Conservation (phyloP, 257 asterid species). For the Cynanchum wilfordii region DNA sequence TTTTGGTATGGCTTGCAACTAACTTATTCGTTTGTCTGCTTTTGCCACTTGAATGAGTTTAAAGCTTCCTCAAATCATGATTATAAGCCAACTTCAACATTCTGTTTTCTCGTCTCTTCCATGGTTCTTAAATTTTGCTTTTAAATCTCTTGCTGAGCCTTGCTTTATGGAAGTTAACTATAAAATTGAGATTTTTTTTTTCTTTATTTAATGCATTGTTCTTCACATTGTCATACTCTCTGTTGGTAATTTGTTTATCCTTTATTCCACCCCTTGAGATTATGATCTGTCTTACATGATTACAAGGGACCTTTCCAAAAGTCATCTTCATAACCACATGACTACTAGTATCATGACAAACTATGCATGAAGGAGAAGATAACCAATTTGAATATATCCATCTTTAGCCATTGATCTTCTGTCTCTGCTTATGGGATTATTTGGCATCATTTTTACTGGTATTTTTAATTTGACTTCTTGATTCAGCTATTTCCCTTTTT, state of each 20-base stretch:
- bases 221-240: neutral
- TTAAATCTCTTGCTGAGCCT: neutral
- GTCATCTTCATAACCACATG: neutral
- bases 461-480: neutral
- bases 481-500: neutral
- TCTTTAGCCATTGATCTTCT: neutral
- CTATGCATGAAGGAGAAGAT: neutral
- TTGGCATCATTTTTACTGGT: neutral
- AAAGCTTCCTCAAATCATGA: constrained; percentile 1
- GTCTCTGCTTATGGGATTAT: neutral
- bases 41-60: neutral
- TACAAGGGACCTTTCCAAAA: neutral
- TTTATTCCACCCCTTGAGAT: neutral
- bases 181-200: neutral
- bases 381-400: neutral
- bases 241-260: neutral
- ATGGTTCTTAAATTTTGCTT: neutral
- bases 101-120: neutral
- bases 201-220: neutral
- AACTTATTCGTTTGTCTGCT: neutral
- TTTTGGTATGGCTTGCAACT: neutral
- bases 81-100: neutral
- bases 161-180: neutral
- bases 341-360: neutral
- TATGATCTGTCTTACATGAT: neutral